Conservation (phyloP, 495 filamentous ascomycete genomes). For the Aspergillus affinis region DNA sequence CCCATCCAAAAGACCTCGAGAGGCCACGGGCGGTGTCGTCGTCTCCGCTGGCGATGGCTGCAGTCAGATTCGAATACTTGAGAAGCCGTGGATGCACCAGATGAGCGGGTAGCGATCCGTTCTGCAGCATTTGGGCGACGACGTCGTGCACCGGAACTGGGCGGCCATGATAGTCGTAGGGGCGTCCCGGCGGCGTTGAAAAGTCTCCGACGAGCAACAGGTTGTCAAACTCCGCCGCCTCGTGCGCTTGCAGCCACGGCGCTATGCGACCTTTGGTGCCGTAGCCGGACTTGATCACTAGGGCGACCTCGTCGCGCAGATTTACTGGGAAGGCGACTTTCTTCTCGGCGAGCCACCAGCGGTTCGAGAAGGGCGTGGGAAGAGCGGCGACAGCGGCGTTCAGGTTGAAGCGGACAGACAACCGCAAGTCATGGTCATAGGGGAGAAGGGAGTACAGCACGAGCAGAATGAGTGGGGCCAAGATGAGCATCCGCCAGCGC, state of each 20-base stretch:
- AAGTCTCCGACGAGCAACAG: slow-evolving; percentile 9
- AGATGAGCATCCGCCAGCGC: neutral
- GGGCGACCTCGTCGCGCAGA: slow-evolving; percentile 5
- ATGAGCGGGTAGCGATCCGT: neutral
- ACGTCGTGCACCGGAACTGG: slow-evolving; percentile 1
- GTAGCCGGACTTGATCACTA: slow-evolving; percentile 8
- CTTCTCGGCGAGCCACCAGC: slow-evolving; percentile 6
- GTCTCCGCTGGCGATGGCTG: slow-evolving; percentile 2
- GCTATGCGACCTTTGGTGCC: slow-evolving; percentile 4
- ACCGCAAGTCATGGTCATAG: slow-evolving; percentile 2
- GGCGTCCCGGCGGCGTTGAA: neutral
- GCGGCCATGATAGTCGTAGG: slow-evolving; percentile 1
- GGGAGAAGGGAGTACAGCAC: slow-evolving; percentile 1
- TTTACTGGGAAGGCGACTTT: neutral
- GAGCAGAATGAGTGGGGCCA: neutral
- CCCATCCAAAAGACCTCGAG: slow-evolving; percentile 6
- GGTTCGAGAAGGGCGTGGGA: neutral
- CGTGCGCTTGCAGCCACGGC: slow-evolving; percentile 9
- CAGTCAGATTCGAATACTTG: slow-evolving; percentile 4
- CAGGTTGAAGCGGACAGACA: slow-evolving; percentile 5
- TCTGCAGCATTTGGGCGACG: slow-evolving; percentile 4
- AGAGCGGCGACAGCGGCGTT: neutral
- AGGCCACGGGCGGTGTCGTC: neutral
- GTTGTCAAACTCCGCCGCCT: neutral
- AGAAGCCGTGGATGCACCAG: neutral